phyloP scores from a whole-genome alignment of 2,329 filamentous ascomycete species.

The Venturiaceae sp. region DNA sequence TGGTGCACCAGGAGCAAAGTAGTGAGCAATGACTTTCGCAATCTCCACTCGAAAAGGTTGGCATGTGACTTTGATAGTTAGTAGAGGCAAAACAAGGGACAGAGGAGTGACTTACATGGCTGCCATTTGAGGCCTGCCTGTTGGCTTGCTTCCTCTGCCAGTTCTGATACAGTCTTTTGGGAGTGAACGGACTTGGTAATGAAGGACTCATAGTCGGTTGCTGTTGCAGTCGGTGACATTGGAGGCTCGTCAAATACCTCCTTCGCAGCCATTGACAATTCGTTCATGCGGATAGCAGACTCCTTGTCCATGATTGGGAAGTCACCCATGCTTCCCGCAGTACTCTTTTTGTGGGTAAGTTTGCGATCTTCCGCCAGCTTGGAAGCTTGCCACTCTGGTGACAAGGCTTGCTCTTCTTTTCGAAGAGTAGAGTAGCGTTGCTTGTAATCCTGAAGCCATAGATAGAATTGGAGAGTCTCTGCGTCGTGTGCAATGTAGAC shows the following conservation, averaged over 20 bases:
- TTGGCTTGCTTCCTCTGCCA: slow-evolving; percentile 9
- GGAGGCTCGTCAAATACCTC: slow-evolving; percentile 3
- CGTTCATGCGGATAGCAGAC: neutral
- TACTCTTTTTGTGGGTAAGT: neutral
- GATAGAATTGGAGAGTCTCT: slow-evolving; percentile 15
- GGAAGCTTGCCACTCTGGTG: slow-evolving; percentile 5
- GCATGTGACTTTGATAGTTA: slow-evolving; percentile 18
- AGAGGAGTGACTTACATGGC: slow-evolving; percentile 9
- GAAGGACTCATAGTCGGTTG: slow-evolving; percentile 7
- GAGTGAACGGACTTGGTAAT: slow-evolving; percentile 7
- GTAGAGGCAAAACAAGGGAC: slow-evolving; percentile 2
- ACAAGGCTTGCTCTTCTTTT: slow-evolving; percentile 21
- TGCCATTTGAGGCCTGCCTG: slow-evolving; percentile 11
- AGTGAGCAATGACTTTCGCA: slow-evolving; percentile 26
- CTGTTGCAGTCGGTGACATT: neutral
- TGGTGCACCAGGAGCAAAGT: slow-evolving; percentile 26
- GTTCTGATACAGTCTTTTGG: slow-evolving; percentile 9
- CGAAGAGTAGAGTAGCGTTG: slow-evolving; percentile 13
- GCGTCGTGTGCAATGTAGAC: slow-evolving; percentile 8
- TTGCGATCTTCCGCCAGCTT: neutral
- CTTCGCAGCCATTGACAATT: neutral
- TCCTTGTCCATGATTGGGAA: neutral
- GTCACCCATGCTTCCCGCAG: neutral
- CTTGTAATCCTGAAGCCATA: slow-evolving; percentile 12
- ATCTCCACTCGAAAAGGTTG: slow-evolving; percentile 35